Conservation (phyloP, 2,329 filamentous ascomycete species). For the Trichoderma cornu-damae region DNA sequence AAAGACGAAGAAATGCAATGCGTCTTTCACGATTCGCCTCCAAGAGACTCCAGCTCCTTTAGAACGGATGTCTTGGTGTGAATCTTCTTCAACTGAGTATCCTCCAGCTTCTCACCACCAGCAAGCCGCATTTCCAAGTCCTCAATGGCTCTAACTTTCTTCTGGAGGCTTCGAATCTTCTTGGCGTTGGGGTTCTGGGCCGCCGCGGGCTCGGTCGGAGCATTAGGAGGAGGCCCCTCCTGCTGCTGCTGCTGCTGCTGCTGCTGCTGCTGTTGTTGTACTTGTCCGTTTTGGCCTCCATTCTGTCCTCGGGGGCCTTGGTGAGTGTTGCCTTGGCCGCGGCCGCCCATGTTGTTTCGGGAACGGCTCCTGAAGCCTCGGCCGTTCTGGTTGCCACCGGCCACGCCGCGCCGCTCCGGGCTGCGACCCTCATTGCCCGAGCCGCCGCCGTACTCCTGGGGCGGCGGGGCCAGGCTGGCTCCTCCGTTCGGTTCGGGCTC, state of each 20-base stretch:
- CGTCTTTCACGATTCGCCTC: constrained; percentile 28
- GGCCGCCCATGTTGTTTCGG: constrained; percentile 46
- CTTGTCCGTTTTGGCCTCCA: constrained; percentile 19
- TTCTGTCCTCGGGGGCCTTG: constrained; percentile 32
- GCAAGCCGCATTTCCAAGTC: constrained; percentile 96
- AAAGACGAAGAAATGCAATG: too few relatives aligned
- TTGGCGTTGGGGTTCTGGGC: constrained; percentile 74
- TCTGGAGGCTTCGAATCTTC: constrained; percentile 87
- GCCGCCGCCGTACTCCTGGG: constrained; percentile 34
- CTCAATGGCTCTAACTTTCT: constrained; percentile 97
- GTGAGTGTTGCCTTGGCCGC: constrained; percentile 50
- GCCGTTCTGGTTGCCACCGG: constrained; percentile 28
- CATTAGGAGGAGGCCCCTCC: constrained; percentile 12
- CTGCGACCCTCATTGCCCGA: constrained; percentile 54
- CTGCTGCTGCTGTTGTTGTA: constrained; percentile 2
- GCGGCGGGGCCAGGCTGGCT: constrained; percentile 45
- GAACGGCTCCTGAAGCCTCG: constrained; percentile 54
- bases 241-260: background rate
- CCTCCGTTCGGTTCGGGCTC: constrained; percentile 42
- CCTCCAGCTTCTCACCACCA: constrained; percentile 91
- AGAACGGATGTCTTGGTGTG: constrained; percentile 77
- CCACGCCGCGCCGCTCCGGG: constrained; percentile 58
- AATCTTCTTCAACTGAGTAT: constrained; percentile 98
- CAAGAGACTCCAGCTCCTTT: constrained; percentile 68
- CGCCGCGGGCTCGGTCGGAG: constrained; percentile 25